Evolutionary conservation across 1,284 basidiomycete species (phyloP), one percentile per base, ranked within the genome.

Genomic region (Coriolopsis trogii): DNA sequence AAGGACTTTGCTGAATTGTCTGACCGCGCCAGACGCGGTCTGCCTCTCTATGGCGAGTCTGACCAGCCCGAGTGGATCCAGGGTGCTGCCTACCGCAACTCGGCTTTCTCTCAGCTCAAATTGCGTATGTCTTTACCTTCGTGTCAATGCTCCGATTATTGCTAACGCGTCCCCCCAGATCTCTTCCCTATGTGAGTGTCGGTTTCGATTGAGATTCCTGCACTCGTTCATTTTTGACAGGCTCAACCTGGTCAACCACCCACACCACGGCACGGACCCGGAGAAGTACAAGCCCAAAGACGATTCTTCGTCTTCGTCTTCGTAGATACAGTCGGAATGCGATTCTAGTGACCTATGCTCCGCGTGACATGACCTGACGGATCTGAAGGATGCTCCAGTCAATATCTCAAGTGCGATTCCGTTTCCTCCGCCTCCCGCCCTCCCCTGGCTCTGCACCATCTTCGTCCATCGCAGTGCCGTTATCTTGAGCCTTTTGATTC

Each of bases 221-320:
- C 30, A 12, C 36, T 24, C 4, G 51, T 53, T 57, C 20, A 61
- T 41, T 31, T 46, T 48, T 25, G 33, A 7, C 63, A 95, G 92
- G 93, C 85, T 96, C 75, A 96, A 97, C 76, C 75, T 95, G 51
- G 93, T 94, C 64, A 89, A 95, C 71, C 94, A 97, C 72, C 85
- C 84, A 49, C 73, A 86, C 69, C 94, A 97, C 68, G 93, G 93
- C 10, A 85, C 87, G 23, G 91, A 95, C 67, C 81, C 87, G 23
- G 80, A 85, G 56, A 95, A 93, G 72, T 96, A 95, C 63, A 78
- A 61, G 49, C 57, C 61, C 37, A 59, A 66, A 58, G 60, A 65
- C 23, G 59, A 63, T 30, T 58, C 64, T 12, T 60, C 60, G 39
- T 63, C 49, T 29, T 59, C 57, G 39, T 63, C 49, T 29, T 59